phyloP scores from a whole-genome alignment of 805 yeast genomes.

The Schwanniomyces polymorphus region DNA sequence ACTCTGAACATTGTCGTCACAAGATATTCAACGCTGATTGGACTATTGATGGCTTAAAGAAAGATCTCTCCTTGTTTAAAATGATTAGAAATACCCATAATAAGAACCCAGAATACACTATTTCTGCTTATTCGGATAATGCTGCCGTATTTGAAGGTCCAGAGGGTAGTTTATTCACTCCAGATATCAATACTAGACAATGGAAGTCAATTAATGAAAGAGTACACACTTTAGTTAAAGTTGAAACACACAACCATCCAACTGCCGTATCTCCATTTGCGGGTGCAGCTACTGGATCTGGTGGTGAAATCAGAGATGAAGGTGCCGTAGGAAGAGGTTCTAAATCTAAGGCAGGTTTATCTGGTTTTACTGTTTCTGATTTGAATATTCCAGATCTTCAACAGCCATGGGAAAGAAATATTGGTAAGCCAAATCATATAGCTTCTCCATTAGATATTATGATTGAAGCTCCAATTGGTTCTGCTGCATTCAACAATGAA shows the following conservation, averaged over 20 bases:
- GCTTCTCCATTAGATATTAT: constrained; percentile 91
- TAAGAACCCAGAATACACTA: constrained; percentile 74
- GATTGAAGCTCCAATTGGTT: constrained; percentile 96
- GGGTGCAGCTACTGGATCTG: constrained; percentile 99
- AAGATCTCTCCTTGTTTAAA: constrained; percentile 76
- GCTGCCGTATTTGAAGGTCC: constrained; percentile 94
- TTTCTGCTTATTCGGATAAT: constrained; percentile 94
- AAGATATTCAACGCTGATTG: constrained; percentile 98
- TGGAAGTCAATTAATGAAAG: constrained; percentile 77
- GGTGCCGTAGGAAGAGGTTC: constrained; percentile 99
- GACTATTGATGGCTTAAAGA: constrained; percentile 84
- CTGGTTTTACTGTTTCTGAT: constrained; percentile 92
- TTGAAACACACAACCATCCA: constrained; percentile 98
- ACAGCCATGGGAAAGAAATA: constrained; percentile 94
- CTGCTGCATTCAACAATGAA: constrained; percentile 98
- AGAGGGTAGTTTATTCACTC: constrained; percentile 74
- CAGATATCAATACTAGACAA: constrained; percentile 66
- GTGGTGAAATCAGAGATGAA: constrained; percentile 99
- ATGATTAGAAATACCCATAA: constrained; percentile 95
- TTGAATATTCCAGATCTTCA: constrained; percentile 77
- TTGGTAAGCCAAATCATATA: constrained; percentile 91
- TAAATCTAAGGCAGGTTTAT: constrained; percentile 91
- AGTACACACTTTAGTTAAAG: constrained; percentile 89
- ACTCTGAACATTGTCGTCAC: constrained; percentile 99
- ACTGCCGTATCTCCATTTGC: constrained; percentile 99